phyloP scores from a whole-genome alignment of 768 basidiomycete species.

The Xanthoconium stramineum region DNA sequence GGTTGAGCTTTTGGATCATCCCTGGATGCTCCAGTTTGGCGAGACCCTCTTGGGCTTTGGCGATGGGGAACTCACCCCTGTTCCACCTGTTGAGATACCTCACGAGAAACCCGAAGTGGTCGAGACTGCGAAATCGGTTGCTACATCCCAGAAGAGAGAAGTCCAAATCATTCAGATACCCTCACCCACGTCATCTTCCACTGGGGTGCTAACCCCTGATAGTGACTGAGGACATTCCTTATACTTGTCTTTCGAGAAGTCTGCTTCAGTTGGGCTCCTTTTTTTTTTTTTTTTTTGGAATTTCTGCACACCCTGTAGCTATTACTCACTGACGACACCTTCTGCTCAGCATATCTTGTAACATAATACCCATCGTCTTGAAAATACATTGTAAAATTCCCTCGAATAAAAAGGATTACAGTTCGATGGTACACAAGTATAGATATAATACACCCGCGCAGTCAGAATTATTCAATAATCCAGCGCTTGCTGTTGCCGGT shows the following conservation, averaged over 20 bases:
- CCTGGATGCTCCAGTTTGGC: slow-evolving; percentile 86
- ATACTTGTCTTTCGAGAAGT: background rate
- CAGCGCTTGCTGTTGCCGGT: slow-evolving; percentile 19
- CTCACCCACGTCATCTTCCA: slow-evolving; percentile 49
- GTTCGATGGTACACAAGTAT: background rate
- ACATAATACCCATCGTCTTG: background rate
- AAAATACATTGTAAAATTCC: background rate
- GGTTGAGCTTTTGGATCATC: slow-evolving; percentile 77
- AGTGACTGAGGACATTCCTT: slow-evolving; percentile 19
- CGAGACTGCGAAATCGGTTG: slow-evolving; percentile 53
- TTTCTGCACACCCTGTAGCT: slow-evolving; percentile 17
- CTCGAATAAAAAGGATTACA: background rate
- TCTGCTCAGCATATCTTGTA: slow-evolving; percentile 4
- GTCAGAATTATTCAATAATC: slow-evolving; percentile 25
- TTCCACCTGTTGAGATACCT: slow-evolving; percentile 44
- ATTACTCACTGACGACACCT: background rate
- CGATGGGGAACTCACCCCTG: slow-evolving; percentile 54
- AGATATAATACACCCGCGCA: background rate
- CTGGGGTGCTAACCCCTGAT: slow-evolving; percentile 31
- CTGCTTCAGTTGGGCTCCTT: background rate
- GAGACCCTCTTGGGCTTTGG: slow-evolving; percentile 68
- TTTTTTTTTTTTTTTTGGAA: background rate
- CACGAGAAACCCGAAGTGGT: slow-evolving; percentile 49
- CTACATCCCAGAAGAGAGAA: slow-evolving; percentile 57
- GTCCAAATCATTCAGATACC: slow-evolving; percentile 50